These are phyloP conservation scores for Bocquillonia castaneifolia DNA, from an alignment of 441 rosid species.

Conservation along the genomic window DNA sequence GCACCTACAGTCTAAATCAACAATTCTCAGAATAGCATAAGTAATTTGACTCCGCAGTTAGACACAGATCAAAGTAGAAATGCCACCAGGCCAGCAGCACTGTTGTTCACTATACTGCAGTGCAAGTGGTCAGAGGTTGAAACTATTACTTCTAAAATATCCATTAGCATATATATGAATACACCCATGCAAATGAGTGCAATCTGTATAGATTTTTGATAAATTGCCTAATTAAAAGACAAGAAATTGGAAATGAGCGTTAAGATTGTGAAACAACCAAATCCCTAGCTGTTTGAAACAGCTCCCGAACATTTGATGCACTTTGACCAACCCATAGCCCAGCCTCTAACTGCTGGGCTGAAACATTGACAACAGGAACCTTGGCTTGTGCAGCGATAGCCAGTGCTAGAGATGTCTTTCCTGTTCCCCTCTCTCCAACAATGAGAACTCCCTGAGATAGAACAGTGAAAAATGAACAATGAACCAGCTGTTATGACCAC, in stretches of 20 bases:
- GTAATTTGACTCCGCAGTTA: background rate
- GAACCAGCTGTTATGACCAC: constrained; percentile 11
- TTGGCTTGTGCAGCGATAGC: constrained; percentile 98
- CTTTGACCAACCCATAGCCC: constrained; percentile 99
- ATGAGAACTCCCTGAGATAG: constrained; percentile 90
- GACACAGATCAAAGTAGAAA: background rate
- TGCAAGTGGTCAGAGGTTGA: background rate
- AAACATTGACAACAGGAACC: constrained; percentile 86
- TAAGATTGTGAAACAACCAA: constrained; percentile 49
- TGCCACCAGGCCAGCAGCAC: background rate
- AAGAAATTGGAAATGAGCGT: constrained; percentile 15
- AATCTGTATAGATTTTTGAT: background rate
- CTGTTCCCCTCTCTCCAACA: constrained; percentile 96
- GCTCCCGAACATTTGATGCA: constrained; percentile 95
- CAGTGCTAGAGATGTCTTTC: constrained; percentile 86
- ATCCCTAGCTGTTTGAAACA: constrained; percentile 96
- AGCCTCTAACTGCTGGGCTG: constrained; percentile 94
- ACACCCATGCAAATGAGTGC: too few relatives aligned
- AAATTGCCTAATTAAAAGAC: background rate
- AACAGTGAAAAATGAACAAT: constrained; percentile 22
- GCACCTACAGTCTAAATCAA: background rate
- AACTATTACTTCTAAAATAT: background rate
- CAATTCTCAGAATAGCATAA: background rate
- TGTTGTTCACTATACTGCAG: background rate
- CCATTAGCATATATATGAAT: background rate